Conservation (phyloP, 352 stramenopile genomes). For the Globisporangium viniferum region DNA sequence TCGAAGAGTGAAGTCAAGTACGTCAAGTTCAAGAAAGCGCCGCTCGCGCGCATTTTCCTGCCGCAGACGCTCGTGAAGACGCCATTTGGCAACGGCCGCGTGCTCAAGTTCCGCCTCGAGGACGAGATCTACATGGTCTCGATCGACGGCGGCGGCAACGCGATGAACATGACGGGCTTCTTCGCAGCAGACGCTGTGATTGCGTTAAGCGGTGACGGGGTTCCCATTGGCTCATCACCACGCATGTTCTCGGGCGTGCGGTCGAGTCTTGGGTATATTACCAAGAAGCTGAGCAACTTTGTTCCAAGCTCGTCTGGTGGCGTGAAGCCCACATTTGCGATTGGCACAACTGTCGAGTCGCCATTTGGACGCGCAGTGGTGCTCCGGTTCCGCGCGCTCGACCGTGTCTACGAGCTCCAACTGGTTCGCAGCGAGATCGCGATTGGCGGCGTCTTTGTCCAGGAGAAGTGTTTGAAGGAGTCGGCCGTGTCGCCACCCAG, state of each 20-base stretch:
- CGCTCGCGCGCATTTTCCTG: conserved; percentile 37
- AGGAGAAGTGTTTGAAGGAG: conserved; percentile 50
- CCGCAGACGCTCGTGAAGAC: conserved; percentile 64
- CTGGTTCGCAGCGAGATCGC: conserved; percentile 42
- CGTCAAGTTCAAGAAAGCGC: conserved; percentile 48
- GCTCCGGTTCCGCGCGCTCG: conserved; percentile 53
- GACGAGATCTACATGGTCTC: conserved; percentile 71
- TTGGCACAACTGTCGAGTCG: conserved; percentile 61
- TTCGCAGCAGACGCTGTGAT: conserved; percentile 50
- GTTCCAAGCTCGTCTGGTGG: conserved; percentile 36
- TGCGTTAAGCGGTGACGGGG: conserved; percentile 30
- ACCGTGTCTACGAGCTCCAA: conserved; percentile 71
- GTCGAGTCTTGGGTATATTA: conserved; percentile 74
- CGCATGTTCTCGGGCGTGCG: conserved; percentile 74
- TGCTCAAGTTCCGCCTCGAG: conserved; percentile 58
- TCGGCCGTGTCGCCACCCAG: conserved; percentile 52
- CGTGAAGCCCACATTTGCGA: conserved; percentile 46
- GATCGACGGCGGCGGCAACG: conserved; percentile 35
- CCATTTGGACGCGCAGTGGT: conserved; percentile 74
- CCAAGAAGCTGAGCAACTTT: conserved; percentile 75
- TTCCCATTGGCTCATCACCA: conserved; percentile 41
- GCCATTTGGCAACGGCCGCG: conserved; percentile 69
- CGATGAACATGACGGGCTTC: conserved; percentile 46
- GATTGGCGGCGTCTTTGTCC: conserved; percentile 43
- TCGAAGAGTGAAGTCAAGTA: conserved; percentile 50